A percentile compares a stretch with the other conserved stretches of the same genome.
phyloP scores from a whole-genome alignment of 2,329 filamentous ascomycete genomes.

The Trichoderma atrobrunneum region DNA sequence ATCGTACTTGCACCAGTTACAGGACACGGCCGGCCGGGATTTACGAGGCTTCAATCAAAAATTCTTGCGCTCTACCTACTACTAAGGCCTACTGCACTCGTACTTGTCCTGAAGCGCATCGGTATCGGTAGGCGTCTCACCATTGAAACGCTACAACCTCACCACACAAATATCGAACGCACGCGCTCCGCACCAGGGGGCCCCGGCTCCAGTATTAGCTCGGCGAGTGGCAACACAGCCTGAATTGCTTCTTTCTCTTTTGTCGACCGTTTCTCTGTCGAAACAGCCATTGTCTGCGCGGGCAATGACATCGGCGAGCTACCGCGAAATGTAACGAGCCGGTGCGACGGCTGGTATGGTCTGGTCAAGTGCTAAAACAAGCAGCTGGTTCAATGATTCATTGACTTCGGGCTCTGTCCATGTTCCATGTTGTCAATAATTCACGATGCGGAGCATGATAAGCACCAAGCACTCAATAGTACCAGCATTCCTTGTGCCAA shows the following conservation, averaged over 20 bases:
- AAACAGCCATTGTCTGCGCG: conserved; percentile 7
- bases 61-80: neutral
- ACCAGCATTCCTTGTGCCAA: neutral
- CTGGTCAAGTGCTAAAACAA: neutral
- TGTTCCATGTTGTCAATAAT: neutral
- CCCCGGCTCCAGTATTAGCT: neutral
- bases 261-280: neutral
- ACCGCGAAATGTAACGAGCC: neutral
- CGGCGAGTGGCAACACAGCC: conserved; percentile 3
- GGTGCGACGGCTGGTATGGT: neutral
- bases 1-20: conserved; percentile 1
- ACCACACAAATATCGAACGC: conserved; percentile 13
- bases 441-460: neutral
- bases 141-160: conserved; percentile 20
- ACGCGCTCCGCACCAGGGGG: conserved; percentile 6
- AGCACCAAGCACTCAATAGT: neutral
- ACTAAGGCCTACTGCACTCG: neutral
- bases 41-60: neutral
- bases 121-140: conserved; percentile 18
- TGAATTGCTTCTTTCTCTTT: neutral
- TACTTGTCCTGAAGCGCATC: neutral
- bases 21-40: neutral
- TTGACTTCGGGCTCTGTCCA: neutral
- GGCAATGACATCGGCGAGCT: conserved; percentile 6
- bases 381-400: neutral